Evolutionary conservation across 169 alveolate genomes (phyloP).

Genomic region (Babesia sp.): DNA sequence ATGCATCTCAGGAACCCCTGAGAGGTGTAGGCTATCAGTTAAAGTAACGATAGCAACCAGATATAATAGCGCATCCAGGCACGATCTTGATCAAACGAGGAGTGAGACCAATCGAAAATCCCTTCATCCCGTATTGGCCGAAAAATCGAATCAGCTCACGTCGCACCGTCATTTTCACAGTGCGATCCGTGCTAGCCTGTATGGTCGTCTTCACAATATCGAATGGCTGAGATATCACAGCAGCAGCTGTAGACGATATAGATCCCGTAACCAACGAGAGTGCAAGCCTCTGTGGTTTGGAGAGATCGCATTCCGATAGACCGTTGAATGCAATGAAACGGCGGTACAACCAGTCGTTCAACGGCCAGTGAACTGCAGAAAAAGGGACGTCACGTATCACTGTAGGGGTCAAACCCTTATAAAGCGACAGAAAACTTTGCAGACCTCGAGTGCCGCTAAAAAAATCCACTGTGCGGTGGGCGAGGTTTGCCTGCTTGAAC

Average conservation of each 20-base stretch:
- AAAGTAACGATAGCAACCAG: conserved; percentile 60
- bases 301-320: not conserved
- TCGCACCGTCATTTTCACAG: not conserved
- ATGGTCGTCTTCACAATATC: conserved; percentile 64
- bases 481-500: conserved; percentile 54
- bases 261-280: conserved; percentile 46
- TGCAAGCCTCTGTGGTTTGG: conserved; percentile 4
- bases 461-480: not conserved
- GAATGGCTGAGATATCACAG: conserved; percentile 62
- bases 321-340: not conserved
- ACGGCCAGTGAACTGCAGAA: conserved; percentile 69
- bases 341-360: conserved; percentile 49
- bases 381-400: conserved; percentile 63
- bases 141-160: conserved; percentile 36
- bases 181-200: conserved; percentile 16
- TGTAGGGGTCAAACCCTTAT: conserved; percentile 48
- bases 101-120: conserved; percentile 54
- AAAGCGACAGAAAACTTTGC: not conserved
- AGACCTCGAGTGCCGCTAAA: conserved; percentile 24
- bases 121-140: conserved; percentile 48
- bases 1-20: too few species aligned
- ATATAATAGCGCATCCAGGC: conserved; percentile 65
- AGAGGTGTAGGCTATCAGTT: too few species aligned
- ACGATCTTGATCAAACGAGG: conserved; percentile 63
- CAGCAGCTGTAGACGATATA: conserved; percentile 47